These are phyloP conservation scores for Aegilops bicornis DNA, from an alignment of 176 grass and related monocot species.

Conservation along the genomic window DNA sequence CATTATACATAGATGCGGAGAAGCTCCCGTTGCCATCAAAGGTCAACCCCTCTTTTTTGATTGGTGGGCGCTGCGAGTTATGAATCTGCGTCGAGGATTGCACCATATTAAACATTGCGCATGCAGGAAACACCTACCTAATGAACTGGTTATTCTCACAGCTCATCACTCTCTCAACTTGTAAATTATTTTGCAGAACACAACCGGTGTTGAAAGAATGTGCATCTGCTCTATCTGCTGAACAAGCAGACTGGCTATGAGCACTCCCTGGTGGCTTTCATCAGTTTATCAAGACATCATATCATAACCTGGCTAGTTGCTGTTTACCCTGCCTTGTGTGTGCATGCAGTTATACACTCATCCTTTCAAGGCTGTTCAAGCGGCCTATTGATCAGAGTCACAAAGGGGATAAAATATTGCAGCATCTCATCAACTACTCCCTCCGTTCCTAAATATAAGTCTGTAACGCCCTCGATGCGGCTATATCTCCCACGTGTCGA, in stretches of 20 bases:
- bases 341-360: background rate
- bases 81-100: slow-evolving; percentile 35
- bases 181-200: background rate
- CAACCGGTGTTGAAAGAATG: too few species aligned
- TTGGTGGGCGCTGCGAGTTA: background rate
- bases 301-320: background rate
- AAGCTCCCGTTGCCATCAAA: slow-evolving; percentile 6
- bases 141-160: slow-evolving; percentile 26
- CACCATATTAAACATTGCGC: slow-evolving; percentile 35
- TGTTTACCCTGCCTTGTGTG: background rate
- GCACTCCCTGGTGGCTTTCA: background rate
- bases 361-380: too few species aligned
- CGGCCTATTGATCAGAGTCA: too few species aligned
- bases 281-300: background rate
- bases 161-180: slow-evolving; percentile 12
- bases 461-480: too few species aligned
- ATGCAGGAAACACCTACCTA: background rate
- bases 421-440: too few species aligned
- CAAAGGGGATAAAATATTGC: too few species aligned
- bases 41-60: slow-evolving; percentile 40
- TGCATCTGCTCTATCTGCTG: too few species aligned
- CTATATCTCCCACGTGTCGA: too few species aligned
- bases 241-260: background rate
- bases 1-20: slow-evolving; percentile 30
- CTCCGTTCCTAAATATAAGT: too few species aligned